phyloP scores from a whole-genome alignment of 139 green algal genomes.

The Pseudopediastrum boryanum region DNA sequence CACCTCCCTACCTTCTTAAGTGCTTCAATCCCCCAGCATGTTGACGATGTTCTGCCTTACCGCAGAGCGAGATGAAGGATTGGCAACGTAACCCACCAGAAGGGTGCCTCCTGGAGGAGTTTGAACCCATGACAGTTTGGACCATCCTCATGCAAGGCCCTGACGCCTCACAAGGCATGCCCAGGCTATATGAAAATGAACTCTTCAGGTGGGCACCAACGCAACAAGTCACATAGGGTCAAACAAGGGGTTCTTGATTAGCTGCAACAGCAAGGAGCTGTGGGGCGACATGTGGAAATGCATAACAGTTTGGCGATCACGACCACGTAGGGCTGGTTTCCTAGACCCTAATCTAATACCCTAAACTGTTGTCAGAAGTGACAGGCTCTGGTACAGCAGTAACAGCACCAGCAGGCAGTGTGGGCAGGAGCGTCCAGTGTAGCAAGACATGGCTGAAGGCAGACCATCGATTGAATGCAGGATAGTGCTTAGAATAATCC shows the following conservation, averaged over 20 bases:
- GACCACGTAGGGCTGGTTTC: background rate
- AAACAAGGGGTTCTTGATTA: background rate
- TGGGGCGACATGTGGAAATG: background rate
- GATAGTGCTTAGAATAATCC: too few relatives aligned
- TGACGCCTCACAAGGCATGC: constrained; percentile 43
- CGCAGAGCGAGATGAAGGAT: constrained; percentile 85
- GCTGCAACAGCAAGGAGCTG: background rate
- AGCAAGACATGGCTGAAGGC: too few relatives aligned
- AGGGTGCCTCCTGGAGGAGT: constrained; percentile 74
- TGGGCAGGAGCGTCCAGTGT: too few relatives aligned
- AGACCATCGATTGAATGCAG: too few relatives aligned
- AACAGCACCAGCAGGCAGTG: too few relatives aligned
- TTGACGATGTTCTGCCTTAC: too few relatives aligned
- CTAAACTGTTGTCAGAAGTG: background rate
- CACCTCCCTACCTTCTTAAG: too few relatives aligned
- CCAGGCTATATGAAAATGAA: constrained; percentile 56
- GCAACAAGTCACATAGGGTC: background rate
- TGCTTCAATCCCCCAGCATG: too few relatives aligned
- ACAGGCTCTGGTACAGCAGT: too few relatives aligned
- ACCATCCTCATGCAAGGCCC: constrained; percentile 71
- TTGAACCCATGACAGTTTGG: constrained; percentile 81
- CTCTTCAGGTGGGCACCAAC: constrained; percentile 29
- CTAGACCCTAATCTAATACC: background rate
- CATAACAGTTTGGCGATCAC: constrained; percentile 38
- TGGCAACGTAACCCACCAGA: constrained; percentile 76